Percentiles rank a stretch among this genome's conserved stretches.
phyloP scores from a whole-genome alignment of 169 alveolate species.

The Fabrea salina region DNA sequence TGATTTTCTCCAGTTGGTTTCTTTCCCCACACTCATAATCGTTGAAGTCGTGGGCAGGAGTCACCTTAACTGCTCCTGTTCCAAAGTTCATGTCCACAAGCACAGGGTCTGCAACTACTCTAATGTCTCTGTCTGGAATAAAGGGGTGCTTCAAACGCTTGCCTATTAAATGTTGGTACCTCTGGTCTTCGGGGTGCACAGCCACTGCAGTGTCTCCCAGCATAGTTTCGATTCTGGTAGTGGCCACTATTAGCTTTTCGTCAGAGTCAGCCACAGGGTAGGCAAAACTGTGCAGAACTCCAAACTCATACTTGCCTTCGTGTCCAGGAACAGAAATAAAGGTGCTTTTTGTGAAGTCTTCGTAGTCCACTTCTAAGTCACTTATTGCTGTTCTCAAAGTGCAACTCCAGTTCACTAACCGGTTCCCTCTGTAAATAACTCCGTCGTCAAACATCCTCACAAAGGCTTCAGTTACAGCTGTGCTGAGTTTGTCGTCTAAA shows the following conservation, averaged over 20 bases:
- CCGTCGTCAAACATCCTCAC: constrained; percentile 93
- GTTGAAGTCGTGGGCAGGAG: constrained; percentile 99
- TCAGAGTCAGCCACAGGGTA: constrained; percentile 87
- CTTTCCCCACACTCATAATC: constrained; percentile 97
- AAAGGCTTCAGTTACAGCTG: constrained; percentile 97
- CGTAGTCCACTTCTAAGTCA: constrained; percentile 97
- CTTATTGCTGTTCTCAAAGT: constrained; percentile 97
- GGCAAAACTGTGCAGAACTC: constrained; percentile 95
- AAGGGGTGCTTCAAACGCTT: constrained; percentile 97
- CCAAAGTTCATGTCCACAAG: constrained; percentile 98
- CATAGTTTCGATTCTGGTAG: constrained; percentile 99
- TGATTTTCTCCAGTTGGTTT: constrained; percentile 86
- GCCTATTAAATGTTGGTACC: constrained; percentile 95
- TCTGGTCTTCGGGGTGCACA: constrained; percentile 97
- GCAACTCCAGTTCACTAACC: constrained; percentile 99
- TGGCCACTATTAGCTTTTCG: constrained; percentile 84
- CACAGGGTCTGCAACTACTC: constrained; percentile 92
- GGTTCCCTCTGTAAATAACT: constrained; percentile 91
- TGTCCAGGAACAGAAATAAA: constrained; percentile 79
- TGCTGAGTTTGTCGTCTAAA: constrained; percentile 88
- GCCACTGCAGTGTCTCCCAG: constrained; percentile 99
- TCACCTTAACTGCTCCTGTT: constrained; percentile 99
- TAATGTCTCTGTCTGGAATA: constrained; percentile 90
- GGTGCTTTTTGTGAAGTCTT: constrained; percentile 63
- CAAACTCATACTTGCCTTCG: constrained; percentile 93